Base-by-base conservation (phyloP, 768 basidiomycete genomes). In the Mrakia gelida region DNA sequence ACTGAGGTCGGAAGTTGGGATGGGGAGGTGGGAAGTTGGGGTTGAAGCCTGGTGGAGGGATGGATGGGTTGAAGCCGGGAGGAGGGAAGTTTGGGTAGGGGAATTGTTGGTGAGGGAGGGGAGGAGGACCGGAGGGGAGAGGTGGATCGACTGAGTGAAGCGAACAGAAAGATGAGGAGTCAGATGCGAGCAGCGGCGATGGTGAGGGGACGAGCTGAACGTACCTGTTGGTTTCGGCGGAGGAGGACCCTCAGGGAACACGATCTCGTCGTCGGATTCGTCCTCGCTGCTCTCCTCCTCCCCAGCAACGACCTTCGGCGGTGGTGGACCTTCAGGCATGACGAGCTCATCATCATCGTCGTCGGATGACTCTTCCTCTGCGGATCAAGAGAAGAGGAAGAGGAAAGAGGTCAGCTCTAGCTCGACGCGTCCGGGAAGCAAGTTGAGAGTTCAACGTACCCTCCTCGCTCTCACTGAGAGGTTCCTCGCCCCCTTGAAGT, bases 271-370 rank as follows among this genome's bases (percentile, higher is more conserved):
- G 45, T 80, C 73, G 74, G 82, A 84, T 32, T 82, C 82, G 18
- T 77, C 80, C 32, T 82, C 83, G 21, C 77, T 56, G 2, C 61
- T 62, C 61, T 38, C 54, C 54, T 56, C 34, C 18, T 54, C 54
- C n/a, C 52, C 73, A 11, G 76, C 38, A 1, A 67, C 34, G 38
- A 80, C 54, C 59, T 80, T 80, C 0, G 84, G 82, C 0, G 85
- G 85, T 4, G 85, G 85, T 21, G 85, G 84, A 11, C 85, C 85
- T 0, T 81, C 80, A 18, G 86, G 86, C 65, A 86, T 73, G 0
- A 82, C 82, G 32, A 86, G 84, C 73, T 84, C 84, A 70, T 84
- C 83, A 18, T 80, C 73, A 75, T 82, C 83, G 38, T 82, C 82
- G 18, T 79, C 81, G 43, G 82, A 83, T 7, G 80, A 72, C 4